Evolutionary conservation across 768 basidiomycete species (phyloP).

Genomic region (Strobilomyces dryophilus): DNA sequence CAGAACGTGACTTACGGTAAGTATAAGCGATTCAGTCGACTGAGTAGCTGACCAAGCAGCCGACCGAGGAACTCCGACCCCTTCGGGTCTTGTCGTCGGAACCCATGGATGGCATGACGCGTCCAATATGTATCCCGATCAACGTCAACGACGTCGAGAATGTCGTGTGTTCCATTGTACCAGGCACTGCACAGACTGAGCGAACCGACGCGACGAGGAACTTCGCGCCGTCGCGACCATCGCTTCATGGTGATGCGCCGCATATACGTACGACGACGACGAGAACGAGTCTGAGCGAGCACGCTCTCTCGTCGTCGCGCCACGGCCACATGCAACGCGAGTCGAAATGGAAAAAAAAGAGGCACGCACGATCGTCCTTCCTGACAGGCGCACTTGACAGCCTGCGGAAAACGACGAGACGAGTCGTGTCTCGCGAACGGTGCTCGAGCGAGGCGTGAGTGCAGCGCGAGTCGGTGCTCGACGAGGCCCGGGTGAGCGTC

Average conservation of each 20-base stretch:
- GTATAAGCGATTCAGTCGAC: too few species aligned
- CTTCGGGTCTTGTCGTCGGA: background rate
- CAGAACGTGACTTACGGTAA: too few species aligned
- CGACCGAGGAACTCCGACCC: too few species aligned
- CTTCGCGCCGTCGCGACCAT: background rate
- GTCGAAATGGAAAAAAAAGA: background rate
- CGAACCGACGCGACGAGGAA: background rate
- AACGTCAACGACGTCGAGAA: background rate
- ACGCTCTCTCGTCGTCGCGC: background rate
- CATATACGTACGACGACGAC: background rate
- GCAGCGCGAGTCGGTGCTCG: too few species aligned
- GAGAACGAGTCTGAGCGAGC: background rate
- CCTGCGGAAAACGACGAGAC: background rate
- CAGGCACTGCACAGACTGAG: background rate
- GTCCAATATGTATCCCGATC: too few species aligned
- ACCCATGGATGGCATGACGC: background rate
- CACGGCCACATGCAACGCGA: background rate
- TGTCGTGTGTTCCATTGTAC: background rate
- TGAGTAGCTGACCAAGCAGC: too few species aligned
- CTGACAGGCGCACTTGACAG: background rate
- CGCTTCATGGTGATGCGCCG: background rate
- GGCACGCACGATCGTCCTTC: background rate
- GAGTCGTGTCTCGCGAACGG: background rate
- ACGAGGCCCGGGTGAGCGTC: background rate
- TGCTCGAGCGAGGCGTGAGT: background rate